Conservation (phyloP, 768 basidiomycete species). For the Coprinellus micaceus region DNA sequence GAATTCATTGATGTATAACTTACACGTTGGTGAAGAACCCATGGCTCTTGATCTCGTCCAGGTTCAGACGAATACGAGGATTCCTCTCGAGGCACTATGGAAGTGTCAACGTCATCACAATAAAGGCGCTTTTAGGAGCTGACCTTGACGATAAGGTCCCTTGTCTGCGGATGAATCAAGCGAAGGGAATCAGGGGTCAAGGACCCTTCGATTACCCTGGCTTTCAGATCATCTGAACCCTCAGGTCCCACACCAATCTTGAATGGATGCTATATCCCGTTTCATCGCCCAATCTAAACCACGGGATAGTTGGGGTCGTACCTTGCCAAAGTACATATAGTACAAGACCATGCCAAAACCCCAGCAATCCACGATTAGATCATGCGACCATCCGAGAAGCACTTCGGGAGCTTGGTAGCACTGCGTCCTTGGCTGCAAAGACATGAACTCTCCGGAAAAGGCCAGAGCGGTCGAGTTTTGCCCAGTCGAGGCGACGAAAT, state of each 20-base stretch:
- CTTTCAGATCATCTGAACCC: slow-evolving; percentile 26
- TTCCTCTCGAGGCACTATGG: slow-evolving; percentile 62
- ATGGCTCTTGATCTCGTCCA: slow-evolving; percentile 42
- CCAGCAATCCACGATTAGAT: slow-evolving; percentile 55
- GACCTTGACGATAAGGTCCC: slow-evolving; percentile 47
- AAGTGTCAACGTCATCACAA: slow-evolving; percentile 4
- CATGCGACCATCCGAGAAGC: slow-evolving; percentile 51
- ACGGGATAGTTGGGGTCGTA: slow-evolving; percentile 19
- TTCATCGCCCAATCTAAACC: neutral
- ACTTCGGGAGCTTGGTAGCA: slow-evolving; percentile 50
- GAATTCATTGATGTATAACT: slow-evolving; percentile 17
- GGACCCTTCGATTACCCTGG: slow-evolving; percentile 30
- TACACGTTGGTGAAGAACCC: slow-evolving; percentile 48
- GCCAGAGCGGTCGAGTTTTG: slow-evolving; percentile 8
- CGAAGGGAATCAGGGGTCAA: slow-evolving; percentile 25
- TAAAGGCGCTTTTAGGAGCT: slow-evolving; percentile 6
- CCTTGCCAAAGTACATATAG: slow-evolving; percentile 47
- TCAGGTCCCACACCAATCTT: slow-evolving; percentile 14
- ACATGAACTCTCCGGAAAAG: slow-evolving; percentile 3
- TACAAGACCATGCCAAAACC: slow-evolving; percentile 51
- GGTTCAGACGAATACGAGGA: slow-evolving; percentile 41
- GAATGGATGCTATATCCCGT: slow-evolving; percentile 39
- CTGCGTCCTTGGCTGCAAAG: neutral
- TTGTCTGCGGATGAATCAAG: slow-evolving; percentile 28
- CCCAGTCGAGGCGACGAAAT: slow-evolving; percentile 18